These are phyloP conservation scores for Metschnikowia anglica DNA, from an alignment of 805 yeast species.

Conservation along the genomic window DNA sequence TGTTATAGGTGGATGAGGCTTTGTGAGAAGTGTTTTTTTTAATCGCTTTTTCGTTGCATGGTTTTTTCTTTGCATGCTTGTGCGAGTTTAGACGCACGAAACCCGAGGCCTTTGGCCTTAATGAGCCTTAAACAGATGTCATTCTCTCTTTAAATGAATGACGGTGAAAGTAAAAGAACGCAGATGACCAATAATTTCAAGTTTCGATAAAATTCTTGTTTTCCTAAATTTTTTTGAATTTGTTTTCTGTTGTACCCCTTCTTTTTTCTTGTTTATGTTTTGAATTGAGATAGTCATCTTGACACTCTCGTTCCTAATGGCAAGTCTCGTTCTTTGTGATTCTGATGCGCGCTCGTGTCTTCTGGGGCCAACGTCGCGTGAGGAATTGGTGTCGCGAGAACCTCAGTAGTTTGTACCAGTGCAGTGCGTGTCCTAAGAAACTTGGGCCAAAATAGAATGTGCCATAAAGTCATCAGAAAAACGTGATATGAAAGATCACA, in stretches of 20 bases:
- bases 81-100: constrained; percentile 2
- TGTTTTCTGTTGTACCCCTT: not conserved
- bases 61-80: constrained; percentile 5
- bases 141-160: not conserved
- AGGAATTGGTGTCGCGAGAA: too few species aligned
- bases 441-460: too few species aligned
- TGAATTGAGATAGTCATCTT: too few species aligned
- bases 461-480: too few species aligned
- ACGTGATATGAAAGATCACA: too few species aligned
- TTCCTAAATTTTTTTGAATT: not conserved
- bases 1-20: not conserved
- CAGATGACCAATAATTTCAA: not conserved
- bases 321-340: too few species aligned
- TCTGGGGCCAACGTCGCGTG: not conserved
- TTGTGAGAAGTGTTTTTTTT: constrained; percentile 1
- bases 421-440: too few species aligned
- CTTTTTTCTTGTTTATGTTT: not conserved
- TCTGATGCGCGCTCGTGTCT: too few species aligned
- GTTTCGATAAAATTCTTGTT: not conserved
- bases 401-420: too few species aligned
- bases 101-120: not conserved
- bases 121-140: too few species aligned
- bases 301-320: too few species aligned
- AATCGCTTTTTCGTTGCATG: constrained; percentile 1
- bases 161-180: too few species aligned